These are phyloP conservation scores for Cladosporium sp. DNA, from an alignment of 2,329 filamentous ascomycete species.

Conservation along the genomic window DNA sequence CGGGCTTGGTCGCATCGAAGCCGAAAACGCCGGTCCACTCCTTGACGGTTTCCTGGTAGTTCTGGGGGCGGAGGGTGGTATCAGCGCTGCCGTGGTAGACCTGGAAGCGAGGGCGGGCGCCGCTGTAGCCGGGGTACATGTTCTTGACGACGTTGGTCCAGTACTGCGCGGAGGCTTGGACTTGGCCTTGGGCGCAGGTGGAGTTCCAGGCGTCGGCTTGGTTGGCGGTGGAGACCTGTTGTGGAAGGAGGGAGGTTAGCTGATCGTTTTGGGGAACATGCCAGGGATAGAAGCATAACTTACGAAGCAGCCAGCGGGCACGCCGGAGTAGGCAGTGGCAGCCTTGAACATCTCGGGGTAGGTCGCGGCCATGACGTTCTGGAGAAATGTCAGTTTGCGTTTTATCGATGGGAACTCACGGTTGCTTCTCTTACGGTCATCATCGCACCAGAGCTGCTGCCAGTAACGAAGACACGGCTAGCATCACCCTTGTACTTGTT, in stretches of 20 bases:
- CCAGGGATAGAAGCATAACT: neutral
- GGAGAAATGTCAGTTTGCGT: neutral
- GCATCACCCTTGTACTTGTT: conserved; percentile 50
- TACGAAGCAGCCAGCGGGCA: conserved; percentile 53
- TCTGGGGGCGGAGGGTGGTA: conserved; percentile 47
- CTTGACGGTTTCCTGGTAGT: conserved; percentile 57
- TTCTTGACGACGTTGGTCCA: conserved; percentile 47
- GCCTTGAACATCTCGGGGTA: conserved; percentile 53
- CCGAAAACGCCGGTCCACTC: conserved; percentile 52
- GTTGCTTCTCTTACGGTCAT: conserved; percentile 41
- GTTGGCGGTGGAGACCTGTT: conserved; percentile 32
- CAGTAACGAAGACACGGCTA: conserved; percentile 52
- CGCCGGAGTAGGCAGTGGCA: conserved; percentile 49
- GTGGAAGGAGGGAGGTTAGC: neutral
- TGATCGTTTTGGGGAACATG: neutral
- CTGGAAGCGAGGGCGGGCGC: conserved; percentile 52
- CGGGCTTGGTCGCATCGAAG: conserved; percentile 25
- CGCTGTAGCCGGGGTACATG: conserved; percentile 51
- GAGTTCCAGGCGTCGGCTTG: conserved; percentile 49
- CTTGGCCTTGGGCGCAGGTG: conserved; percentile 48
- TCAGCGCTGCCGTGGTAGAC: conserved; percentile 56
- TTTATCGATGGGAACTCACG: too few relatives aligned
- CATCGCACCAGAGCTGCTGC: conserved; percentile 52
- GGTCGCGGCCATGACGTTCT: conserved; percentile 47
- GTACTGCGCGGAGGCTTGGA: conserved; percentile 42